Evolutionary conservation across 2,329 filamentous ascomycete genomes (phyloP), one percentile per base, ranked within the genome.

Genomic region (Chaetoscypha palmicola): DNA sequence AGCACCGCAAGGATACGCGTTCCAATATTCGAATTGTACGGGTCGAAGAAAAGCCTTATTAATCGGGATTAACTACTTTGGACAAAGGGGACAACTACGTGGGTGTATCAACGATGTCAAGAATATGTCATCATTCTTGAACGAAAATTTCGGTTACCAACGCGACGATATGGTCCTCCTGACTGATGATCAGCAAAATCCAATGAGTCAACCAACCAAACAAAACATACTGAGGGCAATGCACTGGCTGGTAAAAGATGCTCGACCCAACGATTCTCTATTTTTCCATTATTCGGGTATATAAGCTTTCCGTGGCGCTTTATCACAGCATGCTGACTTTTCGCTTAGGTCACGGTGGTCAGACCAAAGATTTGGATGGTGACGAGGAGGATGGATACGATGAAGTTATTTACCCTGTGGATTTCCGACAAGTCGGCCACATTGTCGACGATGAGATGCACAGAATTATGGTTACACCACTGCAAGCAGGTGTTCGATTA

Each of bases 101-200:
- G 91, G 91, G 34, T 96, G 91, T 62, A 95, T 96, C 71, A 96
- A 97, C 62, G 91, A 97, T 62, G 90, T 95, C 32, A 86, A 90
- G 67, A 96, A 96, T 69, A 94, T 97, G 86, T 94, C 88, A n/a
- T 74, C 76, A 36, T 96, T 94, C 62, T 71, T 96, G 45, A 87
- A 86, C 48, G 79, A 90, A 65, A 81, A 87, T 61, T 96, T 92
- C 64, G 85, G 86, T 19, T 97, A 96, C 66, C 89, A 87, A 66
- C 74, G 88, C 48, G 90, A 96, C 65, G 90, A 96, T 62, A 97
- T 96, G 90, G 90, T 97, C 12, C 82, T 91, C 47, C 74, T 97
- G 62, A 96, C 91, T 31, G 91, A 97, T 62, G 91, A 97, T 64
- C 89, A 95, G 68, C 88, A 94, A 63, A 94, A 95, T 58, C 86